Evolutionary conservation across 306 rosid species (phyloP), one percentile per base, ranked within the genome.

Genomic region (Rosa lucieae): DNA sequence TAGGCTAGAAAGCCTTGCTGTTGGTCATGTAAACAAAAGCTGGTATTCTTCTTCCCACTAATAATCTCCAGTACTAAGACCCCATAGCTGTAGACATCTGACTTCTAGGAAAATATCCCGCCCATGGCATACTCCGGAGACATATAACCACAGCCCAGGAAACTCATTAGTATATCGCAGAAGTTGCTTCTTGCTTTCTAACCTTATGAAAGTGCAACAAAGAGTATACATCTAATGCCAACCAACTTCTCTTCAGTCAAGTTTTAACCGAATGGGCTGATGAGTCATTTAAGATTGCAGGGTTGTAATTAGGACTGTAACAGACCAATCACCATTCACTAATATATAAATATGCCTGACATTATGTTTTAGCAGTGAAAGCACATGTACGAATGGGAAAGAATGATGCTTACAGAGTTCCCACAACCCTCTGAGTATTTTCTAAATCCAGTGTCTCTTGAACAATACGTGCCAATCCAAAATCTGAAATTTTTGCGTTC

Each of bases 401-500:
- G 26, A 23, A 58, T 17, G 5, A 44, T 40, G 6, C 84, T 82
- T 74, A 82, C 79, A 77, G 71, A 15, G 86, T 86, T 56, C 86
- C 86, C 8, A 80, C 86, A 29, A 86, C 80, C 49, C 70, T 63
- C 5, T 35, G 42, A 15, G 84, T 80, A n/a, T 77, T 86, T 49
- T 29, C 78, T 49, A 26, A 26, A 26, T 49, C 8, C 0, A 48
- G 9, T 2, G 81, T 32, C 1, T 69, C 82, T 65, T 74, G n/a
- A 9, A 86, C 55, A 0, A 78, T 68, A 11, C 75, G 73, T 39
- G 89, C 73, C 82, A 83, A 52, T 42, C 89, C 87, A 70, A 83
- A 86, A 80, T 83, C 83, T 6, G 77, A 85, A 17, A 85, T 81
- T 71, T 85, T 85, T 11, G 85, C 55, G 11, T 85, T 85, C 83